Conservation (phyloP, 1,284 basidiomycete species). For the Anthracocystis panici-leucophaei region DNA sequence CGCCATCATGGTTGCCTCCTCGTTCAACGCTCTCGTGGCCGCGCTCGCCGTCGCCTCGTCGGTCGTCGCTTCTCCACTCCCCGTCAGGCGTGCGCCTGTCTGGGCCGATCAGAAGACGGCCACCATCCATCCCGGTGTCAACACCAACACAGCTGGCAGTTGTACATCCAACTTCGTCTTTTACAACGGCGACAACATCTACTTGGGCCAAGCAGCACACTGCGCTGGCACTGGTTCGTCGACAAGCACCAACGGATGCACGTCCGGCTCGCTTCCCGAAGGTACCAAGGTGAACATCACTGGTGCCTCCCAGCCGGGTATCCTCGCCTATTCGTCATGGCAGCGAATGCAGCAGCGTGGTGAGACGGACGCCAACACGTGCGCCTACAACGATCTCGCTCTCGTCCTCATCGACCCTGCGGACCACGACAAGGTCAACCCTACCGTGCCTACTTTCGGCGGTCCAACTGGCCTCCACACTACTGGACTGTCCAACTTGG, state of each 20-base stretch:
- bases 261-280: constrained; percentile 42
- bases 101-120: constrained; percentile 38
- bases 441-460: constrained; percentile 53
- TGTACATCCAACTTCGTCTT: constrained; percentile 58
- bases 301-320: constrained; percentile 47
- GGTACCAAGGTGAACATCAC: constrained; percentile 52
- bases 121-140: constrained; percentile 57
- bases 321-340: constrained; percentile 52
- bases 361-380: constrained; percentile 49
- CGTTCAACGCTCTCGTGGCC: constrained; percentile 25
- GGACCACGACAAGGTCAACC: constrained; percentile 55
- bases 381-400: constrained; percentile 55
- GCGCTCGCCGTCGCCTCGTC: constrained; percentile 25
- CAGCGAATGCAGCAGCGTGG: constrained; percentile 51
- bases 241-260: constrained; percentile 51
- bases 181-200: constrained; percentile 47
- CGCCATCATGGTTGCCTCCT: constrained; percentile 26
- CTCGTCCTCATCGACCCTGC: constrained; percentile 53
- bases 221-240: constrained; percentile 46
- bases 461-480: constrained; percentile 49
- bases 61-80: constrained; percentile 22
- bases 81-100: constrained; percentile 32
- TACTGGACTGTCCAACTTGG: constrained; percentile 23
- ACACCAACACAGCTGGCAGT: constrained; percentile 52
- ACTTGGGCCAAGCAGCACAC: constrained; percentile 57